Evolutionary conservation across 106 monocot species (phyloP).

Genomic region (Amphibolis antarctica): DNA sequence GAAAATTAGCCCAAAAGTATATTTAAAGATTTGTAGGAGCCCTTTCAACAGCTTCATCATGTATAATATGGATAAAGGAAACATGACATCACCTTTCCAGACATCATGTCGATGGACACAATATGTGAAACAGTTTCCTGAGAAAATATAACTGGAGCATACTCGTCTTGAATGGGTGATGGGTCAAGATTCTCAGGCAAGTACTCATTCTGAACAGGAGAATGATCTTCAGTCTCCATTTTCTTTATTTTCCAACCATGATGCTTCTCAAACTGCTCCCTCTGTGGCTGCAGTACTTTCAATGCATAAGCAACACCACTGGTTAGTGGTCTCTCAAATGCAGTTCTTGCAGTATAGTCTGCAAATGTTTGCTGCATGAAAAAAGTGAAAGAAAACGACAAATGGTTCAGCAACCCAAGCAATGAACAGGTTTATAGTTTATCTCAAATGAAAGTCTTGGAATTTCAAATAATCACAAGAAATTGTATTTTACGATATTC

Average conservation of each 20-base stretch:
- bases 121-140: constrained; percentile 80
- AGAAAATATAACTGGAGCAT: constrained; percentile 87
- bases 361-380: constrained; percentile 56
- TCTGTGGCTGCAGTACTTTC: constrained; percentile 46
- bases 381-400: background rate
- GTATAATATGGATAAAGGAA: background rate
- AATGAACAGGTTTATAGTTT: too few relatives aligned
- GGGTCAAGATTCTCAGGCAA: constrained; percentile 59
- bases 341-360: constrained; percentile 77
- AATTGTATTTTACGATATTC: background rate
- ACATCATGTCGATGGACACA: constrained; percentile 82
- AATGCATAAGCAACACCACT: constrained; percentile 85
- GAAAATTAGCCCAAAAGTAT: too few relatives aligned
- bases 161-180: constrained; percentile 65
- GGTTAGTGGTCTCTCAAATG: constrained; percentile 78
- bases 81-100: constrained; percentile 53
- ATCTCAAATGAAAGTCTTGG: background rate
- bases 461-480: background rate
- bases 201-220: constrained; percentile 59
- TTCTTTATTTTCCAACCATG: constrained; percentile 79
- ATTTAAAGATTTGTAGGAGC: background rate
- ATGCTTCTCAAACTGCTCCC: constrained; percentile 61
- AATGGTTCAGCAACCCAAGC: background rate
- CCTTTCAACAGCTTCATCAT: background rate
- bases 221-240: constrained; percentile 73